phyloP scores from a whole-genome alignment of 2,329 filamentous ascomycete species.

The Xylaria sp. region DNA sequence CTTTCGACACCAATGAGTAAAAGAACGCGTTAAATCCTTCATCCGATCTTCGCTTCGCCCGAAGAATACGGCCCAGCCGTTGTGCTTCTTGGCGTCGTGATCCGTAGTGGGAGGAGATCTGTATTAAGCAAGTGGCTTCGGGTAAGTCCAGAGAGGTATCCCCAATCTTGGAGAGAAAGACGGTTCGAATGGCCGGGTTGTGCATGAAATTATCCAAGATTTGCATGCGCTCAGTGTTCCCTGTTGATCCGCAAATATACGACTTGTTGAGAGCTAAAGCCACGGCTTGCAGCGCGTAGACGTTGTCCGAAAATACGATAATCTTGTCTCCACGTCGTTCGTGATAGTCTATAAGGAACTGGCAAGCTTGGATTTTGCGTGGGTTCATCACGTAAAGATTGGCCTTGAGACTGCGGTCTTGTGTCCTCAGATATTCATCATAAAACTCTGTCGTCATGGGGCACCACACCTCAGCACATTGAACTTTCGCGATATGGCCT shows the following conservation, averaged over 20 bases:
- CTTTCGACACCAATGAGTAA: constrained; percentile 96
- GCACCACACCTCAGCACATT: constrained; percentile 99
- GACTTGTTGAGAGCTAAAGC: constrained; percentile 85
- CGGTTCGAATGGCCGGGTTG: constrained; percentile 87
- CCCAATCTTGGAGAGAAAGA: constrained; percentile 97
- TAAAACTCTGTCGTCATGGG: constrained; percentile 99
- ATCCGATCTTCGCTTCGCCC: constrained; percentile 94
- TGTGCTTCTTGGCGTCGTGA: constrained; percentile 97
- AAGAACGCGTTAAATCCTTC: constrained; percentile 99
- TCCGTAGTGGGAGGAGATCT: constrained; percentile 97
- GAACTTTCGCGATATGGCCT: constrained; percentile 95
- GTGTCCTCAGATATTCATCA: constrained; percentile 80
- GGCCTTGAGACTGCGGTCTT: constrained; percentile 50
- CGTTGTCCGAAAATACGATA: constrained; percentile 97
- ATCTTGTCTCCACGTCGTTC: constrained; percentile 95
- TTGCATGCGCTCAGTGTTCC: constrained; percentile 83
- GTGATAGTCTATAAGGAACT: constrained; percentile 98
- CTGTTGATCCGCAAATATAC: constrained; percentile 90
- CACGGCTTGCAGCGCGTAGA: constrained; percentile 89
- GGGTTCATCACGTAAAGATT: constrained; percentile 96
- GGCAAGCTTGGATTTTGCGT: constrained; percentile 94
- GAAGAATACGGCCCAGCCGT: constrained; percentile 88
- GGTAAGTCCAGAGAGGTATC: constrained; percentile 98
- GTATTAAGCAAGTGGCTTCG: constrained; percentile 95
- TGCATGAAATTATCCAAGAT: constrained; percentile 96